phyloP scores from a whole-genome alignment of 768 basidiomycete genomes.

The Tulasnella calospora region DNA sequence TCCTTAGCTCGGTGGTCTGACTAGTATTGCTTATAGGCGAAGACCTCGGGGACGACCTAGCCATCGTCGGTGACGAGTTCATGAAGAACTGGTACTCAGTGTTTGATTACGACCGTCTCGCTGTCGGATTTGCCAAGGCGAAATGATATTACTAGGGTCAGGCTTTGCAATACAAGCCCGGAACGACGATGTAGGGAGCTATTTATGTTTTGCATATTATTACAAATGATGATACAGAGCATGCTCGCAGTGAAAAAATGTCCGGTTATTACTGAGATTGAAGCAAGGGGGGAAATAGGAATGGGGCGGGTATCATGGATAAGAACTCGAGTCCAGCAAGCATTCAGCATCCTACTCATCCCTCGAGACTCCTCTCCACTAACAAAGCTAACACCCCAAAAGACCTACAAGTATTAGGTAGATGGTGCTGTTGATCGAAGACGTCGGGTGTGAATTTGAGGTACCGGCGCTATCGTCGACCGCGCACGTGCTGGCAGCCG shows the following conservation, averaged over 20 bases:
- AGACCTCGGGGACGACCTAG: conserved; percentile 16
- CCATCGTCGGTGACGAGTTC: conserved; percentile 28
- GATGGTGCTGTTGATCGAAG: neutral
- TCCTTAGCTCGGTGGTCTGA: neutral
- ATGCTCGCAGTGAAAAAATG: neutral
- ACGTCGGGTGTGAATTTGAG: neutral
- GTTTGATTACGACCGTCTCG: conserved; percentile 16
- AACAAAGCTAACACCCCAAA: neutral
- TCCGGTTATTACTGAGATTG: neutral
- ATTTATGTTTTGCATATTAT: neutral
- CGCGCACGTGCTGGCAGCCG: neutral
- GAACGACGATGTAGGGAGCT: neutral
- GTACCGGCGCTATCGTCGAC: neutral
- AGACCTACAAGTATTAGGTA: neutral
- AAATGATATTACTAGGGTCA: too few species aligned
- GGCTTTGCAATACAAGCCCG: too few species aligned
- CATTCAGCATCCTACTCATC: neutral
- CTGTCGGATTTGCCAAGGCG: conserved; percentile 10
- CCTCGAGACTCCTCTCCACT: too few species aligned
- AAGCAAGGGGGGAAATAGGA: neutral
- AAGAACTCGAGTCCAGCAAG: neutral
- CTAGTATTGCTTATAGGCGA: neutral
- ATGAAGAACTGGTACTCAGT: conserved; percentile 28
- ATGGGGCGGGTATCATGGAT: neutral
- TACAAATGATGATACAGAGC: neutral